Evolutionary conservation across 441 rosid genomes (phyloP).

Genomic region (Corymbia calophylla): DNA sequence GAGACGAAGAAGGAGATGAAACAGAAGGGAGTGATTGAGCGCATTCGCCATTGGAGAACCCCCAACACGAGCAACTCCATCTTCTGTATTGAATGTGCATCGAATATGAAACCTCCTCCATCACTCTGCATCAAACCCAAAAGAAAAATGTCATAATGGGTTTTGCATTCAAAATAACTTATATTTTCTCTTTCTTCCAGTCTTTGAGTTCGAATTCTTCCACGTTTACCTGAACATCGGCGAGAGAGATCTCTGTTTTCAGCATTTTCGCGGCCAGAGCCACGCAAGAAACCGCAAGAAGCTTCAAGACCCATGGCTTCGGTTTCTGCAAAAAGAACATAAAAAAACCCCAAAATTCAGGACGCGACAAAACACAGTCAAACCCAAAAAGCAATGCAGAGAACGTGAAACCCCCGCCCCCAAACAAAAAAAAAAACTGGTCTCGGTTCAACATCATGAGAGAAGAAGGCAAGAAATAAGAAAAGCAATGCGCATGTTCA

Average conservation of each 20-base stretch:
- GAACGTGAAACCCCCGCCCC: neutral
- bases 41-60: conserved; percentile 79
- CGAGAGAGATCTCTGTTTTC: conserved; percentile 27
- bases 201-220: neutral
- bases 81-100: conserved; percentile 37
- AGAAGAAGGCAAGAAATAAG: neutral
- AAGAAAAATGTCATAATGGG: neutral
- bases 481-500: neutral
- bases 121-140: conserved; percentile 15
- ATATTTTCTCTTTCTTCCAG: neutral
- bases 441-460: neutral
- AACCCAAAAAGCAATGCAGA: neutral
- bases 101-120: conserved; percentile 30
- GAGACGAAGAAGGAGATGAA: conserved; percentile 44
- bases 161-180: neutral
- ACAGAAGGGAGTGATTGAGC: conserved; percentile 77
- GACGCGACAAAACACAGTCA: neutral
- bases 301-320: conserved; percentile 52
- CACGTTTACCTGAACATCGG: conserved; percentile 35
- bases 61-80: conserved; percentile 69
- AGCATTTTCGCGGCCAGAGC: conserved; percentile 70
- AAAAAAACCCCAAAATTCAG: neutral
- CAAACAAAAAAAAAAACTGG: neutral
- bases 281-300: conserved; percentile 57
- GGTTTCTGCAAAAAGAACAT: conserved; percentile 27